Base-by-base conservation (phyloP, 1,284 basidiomycete species). In the Austroboletus niveus region DNA sequence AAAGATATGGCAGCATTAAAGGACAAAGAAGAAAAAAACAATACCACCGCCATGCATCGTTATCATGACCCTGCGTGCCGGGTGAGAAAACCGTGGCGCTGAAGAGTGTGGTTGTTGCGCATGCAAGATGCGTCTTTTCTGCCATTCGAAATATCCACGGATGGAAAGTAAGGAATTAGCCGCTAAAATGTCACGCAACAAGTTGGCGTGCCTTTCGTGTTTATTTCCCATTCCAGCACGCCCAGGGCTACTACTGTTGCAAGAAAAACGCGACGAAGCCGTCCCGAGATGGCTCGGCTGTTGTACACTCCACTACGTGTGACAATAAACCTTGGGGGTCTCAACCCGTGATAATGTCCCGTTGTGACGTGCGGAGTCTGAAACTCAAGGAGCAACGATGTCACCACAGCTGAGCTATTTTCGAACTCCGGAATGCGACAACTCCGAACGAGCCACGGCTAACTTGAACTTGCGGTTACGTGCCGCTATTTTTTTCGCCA, bases 91-190 rank as follows among this genome's bases (percentile, higher is more conserved):
- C 60, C 29, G 29, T 29, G 29, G 29, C 29, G 29, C 22, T 35
- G 9, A 3, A 14, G 10, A 12, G 34, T 35, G 34, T 8, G 8
- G 36, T 15, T 17, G 36, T 32, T 34, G 15, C 10, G 32, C 32
- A 10, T 68, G 20, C 22, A 11, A 24, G 22, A 3, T 40, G 65
- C 64, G 65, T 65, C 62, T 62, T 66, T 70, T 66, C 45, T 56
- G 65, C 65, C 64, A 70, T 70, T 70, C 44, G 62, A 53, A 57
- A 43, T 42, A n/a, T 34, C 11, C 32, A 34, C 32, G 15, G 2
- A 2, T 15, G 34, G 34, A 35, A 35, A 35, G 34, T 15, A 38
- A 15, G 8, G 15, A 38, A 3, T 34, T 12, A 14, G 32, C 32
- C 32, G 32, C 55, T 42, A 30, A 52, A 53, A 52, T 47, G 49